These are phyloP conservation scores for Calonectria naviculata DNA, from an alignment of 2,329 filamentous ascomycete genomes.

Conservation along the genomic window DNA sequence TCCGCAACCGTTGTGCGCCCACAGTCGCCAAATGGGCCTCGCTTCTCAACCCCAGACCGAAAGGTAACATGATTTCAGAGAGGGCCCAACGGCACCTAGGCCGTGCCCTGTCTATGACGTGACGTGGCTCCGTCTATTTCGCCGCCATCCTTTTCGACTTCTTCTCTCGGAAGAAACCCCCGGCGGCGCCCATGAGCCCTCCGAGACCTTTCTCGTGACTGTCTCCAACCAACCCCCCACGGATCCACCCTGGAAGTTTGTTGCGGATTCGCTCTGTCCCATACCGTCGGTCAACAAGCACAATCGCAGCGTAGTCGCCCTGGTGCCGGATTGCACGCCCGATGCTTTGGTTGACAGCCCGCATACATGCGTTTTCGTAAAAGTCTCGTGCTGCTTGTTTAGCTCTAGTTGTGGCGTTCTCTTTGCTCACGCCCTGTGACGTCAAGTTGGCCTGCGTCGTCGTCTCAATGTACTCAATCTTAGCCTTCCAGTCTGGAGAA, in stretches of 20 bases:
- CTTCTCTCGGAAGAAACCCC: slow-evolving; percentile 69
- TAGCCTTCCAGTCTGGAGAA: slow-evolving; percentile 92
- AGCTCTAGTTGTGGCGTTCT: slow-evolving; percentile 43
- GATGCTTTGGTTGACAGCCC: slow-evolving; percentile 96
- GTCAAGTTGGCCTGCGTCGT: slow-evolving; percentile 56
- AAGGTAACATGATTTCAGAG: slow-evolving; percentile 3
- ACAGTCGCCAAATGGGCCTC: slow-evolving; percentile 30
- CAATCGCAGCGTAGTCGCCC: slow-evolving; percentile 89
- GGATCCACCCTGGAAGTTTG: slow-evolving; percentile 93
- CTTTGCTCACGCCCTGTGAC: slow-evolving; percentile 31
- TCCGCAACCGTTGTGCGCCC: slow-evolving; percentile 13
- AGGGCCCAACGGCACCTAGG: not conserved
- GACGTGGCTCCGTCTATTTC: slow-evolving; percentile 4
- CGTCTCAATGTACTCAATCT: slow-evolving; percentile 85
- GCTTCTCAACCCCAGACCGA: slow-evolving; percentile 12
- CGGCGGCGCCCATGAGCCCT: slow-evolving; percentile 68
- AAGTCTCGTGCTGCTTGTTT: slow-evolving; percentile 78
- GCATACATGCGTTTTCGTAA: slow-evolving; percentile 96
- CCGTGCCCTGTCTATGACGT: not conserved
- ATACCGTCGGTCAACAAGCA: slow-evolving; percentile 87
- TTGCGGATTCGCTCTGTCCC: slow-evolving; percentile 75
- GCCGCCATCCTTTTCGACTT: slow-evolving; percentile 15
- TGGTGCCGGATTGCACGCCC: slow-evolving; percentile 90
- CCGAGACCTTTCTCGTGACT: slow-evolving; percentile 64
- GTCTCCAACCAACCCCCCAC: slow-evolving; percentile 69